Evolutionary conservation across 306 rosid genomes (phyloP), one percentile per base, ranked within the genome.

Genomic region (Inga oerstediana): DNA sequence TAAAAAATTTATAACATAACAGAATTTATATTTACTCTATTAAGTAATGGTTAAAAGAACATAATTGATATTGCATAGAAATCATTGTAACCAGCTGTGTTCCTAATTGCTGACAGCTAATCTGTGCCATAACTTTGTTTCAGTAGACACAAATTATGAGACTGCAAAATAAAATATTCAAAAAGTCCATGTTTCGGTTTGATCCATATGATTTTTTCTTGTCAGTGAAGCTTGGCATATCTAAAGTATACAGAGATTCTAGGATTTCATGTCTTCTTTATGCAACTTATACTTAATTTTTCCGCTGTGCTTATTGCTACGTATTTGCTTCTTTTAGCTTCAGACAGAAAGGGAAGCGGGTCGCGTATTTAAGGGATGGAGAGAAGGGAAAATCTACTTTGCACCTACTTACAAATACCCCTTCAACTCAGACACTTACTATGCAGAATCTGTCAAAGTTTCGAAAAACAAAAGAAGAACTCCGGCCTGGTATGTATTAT

Each of bases 331-430:
- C 64, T 72, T 70, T 72, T 78, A 85, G 99, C 97, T 97, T 39
- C 91, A 90, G 83, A 92, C 89, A 79, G 99, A 97, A 89, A 87
- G 97, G 61, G 97, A 97, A 84, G 95, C 97, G 12, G 99, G 97
- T 67, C 90, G 99, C 30, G 97, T 92, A 35, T 97, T 94, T 67
- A 85, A 82, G 39, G 97, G 95, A 35, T 97, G 99, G 99, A 89
- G 88, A 83, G 99, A 97, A 84, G 98, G 97, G 72, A 94, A 89
- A 76, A 92, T 97, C 59, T 94, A 81, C 89, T 97, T 97, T 81
- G 93, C 97, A n/a, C 99, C 99, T 10, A 97, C 99, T 8, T 97
- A 97, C 84, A 97, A 97, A 84, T 97, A 97, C 86, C 91, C 87
- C 62, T 88, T 90, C 80, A 97, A 97, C 83, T 94, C 99, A 9